Percentiles rank a stretch among this genome's conserved stretches.
Evolutionary conservation across 805 yeast genomes (phyloP).

Genomic region (Pichia membranifaciens): DNA sequence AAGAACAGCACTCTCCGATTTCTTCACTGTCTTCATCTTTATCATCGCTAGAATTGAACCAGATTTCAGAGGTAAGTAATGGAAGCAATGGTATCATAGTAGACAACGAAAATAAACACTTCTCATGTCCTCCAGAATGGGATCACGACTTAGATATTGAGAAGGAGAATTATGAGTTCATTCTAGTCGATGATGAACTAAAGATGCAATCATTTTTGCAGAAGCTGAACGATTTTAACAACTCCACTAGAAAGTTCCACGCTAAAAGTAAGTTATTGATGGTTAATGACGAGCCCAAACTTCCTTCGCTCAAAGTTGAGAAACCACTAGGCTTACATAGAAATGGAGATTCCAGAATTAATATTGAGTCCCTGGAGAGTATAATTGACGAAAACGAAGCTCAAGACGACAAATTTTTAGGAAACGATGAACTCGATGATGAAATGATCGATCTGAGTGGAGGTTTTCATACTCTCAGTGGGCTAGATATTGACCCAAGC

Average conservation of each 20-base stretch:
- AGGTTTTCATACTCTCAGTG: slow-evolving; percentile 5
- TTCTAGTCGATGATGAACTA: slow-evolving; percentile 22
- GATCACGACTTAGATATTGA: slow-evolving; percentile 22
- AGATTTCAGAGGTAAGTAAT: neutral
- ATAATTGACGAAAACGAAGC: slow-evolving; percentile 3
- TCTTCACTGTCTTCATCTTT: slow-evolving; percentile 10
- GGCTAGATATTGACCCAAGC: slow-evolving; percentile 3
- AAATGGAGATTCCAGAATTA: neutral
- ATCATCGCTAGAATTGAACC: slow-evolving; percentile 8
- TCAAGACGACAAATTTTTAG: slow-evolving; percentile 6
- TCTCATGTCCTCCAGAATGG: slow-evolving; percentile 39
- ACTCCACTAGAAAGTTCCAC: slow-evolving; percentile 10
- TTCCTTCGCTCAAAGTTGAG: slow-evolving; percentile 18
- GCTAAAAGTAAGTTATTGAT: slow-evolving; percentile 1
- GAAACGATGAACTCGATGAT: slow-evolving; percentile 3
- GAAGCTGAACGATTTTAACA: slow-evolving; percentile 17
- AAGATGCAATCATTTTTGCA: slow-evolving; percentile 17
- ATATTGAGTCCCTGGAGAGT: slow-evolving; percentile 8
- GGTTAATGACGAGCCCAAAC: slow-evolving; percentile 17
- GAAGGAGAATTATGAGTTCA: slow-evolving; percentile 23
- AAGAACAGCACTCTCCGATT: slow-evolving; percentile 5
- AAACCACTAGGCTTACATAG: slow-evolving; percentile 1
- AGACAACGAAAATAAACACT: neutral
- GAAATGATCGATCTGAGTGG: slow-evolving; percentile 7
- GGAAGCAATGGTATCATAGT: neutral